Conservation (phyloP, 2,329 filamentous ascomycete species). For the Fusarium nanum region DNA sequence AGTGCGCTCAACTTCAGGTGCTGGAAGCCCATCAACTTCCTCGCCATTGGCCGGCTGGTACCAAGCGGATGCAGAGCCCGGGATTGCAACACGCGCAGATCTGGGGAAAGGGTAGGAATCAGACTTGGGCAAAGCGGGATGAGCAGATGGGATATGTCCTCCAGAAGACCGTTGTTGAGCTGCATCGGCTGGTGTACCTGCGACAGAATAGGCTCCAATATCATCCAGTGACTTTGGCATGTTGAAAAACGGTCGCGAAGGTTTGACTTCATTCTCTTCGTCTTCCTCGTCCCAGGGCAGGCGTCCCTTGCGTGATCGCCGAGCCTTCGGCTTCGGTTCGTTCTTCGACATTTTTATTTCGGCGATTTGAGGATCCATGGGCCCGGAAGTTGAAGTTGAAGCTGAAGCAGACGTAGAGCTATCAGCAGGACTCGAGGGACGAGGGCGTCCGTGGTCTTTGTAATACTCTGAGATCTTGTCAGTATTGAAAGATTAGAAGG, state of each 20-base stretch:
- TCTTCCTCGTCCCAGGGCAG: background rate
- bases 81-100: background rate
- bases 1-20: background rate
- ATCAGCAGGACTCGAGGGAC: constrained; percentile 11
- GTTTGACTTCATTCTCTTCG: background rate
- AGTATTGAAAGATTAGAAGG: background rate
- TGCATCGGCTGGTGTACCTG: background rate
- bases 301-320: constrained; percentile 1
- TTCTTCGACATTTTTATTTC: constrained; percentile 8
- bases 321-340: constrained; percentile 4
- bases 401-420: background rate
- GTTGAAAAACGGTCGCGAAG: background rate
- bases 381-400: background rate
- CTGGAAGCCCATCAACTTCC: background rate
- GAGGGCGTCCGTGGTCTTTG: constrained; percentile 16
- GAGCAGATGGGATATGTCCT: background rate
- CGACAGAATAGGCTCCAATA: background rate
- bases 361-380: constrained; percentile 8
- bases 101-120: background rate
- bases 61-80: background rate
- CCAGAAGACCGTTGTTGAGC: background rate
- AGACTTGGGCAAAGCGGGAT: background rate
- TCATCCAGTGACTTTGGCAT: background rate
- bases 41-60: background rate
- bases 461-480: constrained; percentile 31